These are phyloP conservation scores for Ustilago vetiveriae DNA, from an alignment of 1,284 basidiomycete species.

Conservation along the genomic window DNA sequence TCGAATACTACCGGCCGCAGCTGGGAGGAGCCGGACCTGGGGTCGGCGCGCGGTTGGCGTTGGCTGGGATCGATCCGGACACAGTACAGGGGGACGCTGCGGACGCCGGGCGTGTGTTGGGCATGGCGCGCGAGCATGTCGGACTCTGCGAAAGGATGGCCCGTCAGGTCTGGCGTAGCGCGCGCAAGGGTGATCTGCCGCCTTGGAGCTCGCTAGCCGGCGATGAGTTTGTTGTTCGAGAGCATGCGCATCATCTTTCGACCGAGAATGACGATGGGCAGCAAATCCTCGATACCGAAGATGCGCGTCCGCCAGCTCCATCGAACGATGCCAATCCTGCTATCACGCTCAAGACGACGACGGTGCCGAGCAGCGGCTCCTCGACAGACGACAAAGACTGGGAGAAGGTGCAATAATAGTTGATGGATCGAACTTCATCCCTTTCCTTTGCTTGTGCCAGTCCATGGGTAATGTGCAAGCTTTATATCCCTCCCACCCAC, in stretches of 20 bases:
- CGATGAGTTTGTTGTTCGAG: conserved; percentile 34
- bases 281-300: conserved; percentile 20
- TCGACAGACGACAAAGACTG: conserved; percentile 42
- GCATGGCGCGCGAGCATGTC: conserved; percentile 47
- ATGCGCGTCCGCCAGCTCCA: conserved; percentile 22
- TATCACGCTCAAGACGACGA: conserved; percentile 32
- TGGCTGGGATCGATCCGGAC: conserved; percentile 31
- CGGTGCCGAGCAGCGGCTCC: conserved; percentile 32
- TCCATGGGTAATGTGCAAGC: neutral
- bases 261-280: conserved; percentile 18
- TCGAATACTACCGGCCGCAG: conserved; percentile 53
- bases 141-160: conserved; percentile 40
- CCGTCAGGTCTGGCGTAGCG: conserved; percentile 50
- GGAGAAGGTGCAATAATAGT: conserved; percentile 47
- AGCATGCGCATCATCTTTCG: conserved; percentile 14
- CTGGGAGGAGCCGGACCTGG: conserved; percentile 47
- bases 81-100: conserved; percentile 15
- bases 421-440: neutral
- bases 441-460: neutral
- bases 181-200: conserved; percentile 46
- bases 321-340: conserved; percentile 14
- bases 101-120: conserved; percentile 29
- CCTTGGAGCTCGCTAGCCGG: conserved; percentile 49
- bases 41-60: conserved; percentile 36
- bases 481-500: too few relatives aligned